phyloP scores from a whole-genome alignment of 129 eudicot genomes.

The Lactuca saligna region DNA sequence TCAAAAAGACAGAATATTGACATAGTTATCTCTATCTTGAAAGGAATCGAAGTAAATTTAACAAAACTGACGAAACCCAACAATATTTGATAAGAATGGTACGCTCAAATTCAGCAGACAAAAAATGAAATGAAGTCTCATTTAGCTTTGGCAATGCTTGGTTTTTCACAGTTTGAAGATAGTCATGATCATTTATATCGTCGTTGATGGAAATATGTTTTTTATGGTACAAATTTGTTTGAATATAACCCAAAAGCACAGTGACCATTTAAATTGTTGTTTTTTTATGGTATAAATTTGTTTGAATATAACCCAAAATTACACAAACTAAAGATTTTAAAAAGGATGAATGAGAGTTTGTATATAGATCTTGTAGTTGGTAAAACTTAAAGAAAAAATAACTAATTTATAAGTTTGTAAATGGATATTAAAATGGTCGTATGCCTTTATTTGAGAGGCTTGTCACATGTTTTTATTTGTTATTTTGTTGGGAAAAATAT shows the following conservation, averaged over 20 bases:
- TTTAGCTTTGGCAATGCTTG: conserved; percentile 89
- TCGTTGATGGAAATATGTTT: conserved; percentile 35
- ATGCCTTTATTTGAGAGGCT: conserved; percentile 37
- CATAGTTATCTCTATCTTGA: conserved; percentile 51
- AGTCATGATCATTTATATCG: conserved; percentile 47
- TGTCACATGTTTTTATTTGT: conserved; percentile 8
- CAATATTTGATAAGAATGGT: conserved; percentile 32
- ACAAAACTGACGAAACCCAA: conserved; percentile 31
- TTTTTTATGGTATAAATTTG: not conserved
- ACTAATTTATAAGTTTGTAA: conserved; percentile 30
- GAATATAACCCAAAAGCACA: conserved; percentile 26
- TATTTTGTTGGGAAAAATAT: not conserved
- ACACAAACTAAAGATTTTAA: conserved; percentile 26
- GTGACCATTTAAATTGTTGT: not conserved
- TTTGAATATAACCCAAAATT: conserved; percentile 24
- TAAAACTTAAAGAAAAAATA: not conserved
- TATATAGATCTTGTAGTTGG: conserved; percentile 37
- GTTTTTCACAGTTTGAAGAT: conserved; percentile 77
- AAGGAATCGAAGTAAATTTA: conserved; percentile 44
- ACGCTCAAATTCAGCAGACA: conserved; percentile 50
- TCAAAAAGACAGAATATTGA: conserved; percentile 63
- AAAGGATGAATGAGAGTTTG: conserved; percentile 27
- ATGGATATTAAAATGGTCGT: conserved; percentile 7
- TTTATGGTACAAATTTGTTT: not conserved
- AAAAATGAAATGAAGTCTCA: conserved; percentile 75